These are phyloP conservation scores for Auriscalpium vulgare DNA, from an alignment of 768 basidiomycete species.

Conservation along the genomic window DNA sequence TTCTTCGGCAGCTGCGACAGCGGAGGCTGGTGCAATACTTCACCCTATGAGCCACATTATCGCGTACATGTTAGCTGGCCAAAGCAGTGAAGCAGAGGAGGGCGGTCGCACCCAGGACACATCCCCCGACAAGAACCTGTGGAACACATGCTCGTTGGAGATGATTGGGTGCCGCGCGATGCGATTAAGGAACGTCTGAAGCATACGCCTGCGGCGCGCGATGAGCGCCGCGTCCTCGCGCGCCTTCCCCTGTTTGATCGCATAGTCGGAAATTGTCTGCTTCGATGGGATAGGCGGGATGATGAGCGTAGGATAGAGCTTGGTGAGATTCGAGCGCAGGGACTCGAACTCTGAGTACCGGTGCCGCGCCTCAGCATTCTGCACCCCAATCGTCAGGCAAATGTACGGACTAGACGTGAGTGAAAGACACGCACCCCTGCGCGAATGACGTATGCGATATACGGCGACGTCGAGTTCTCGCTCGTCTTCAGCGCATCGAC, in stretches of 20 bases:
- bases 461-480: constrained; percentile 77
- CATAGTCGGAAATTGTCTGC: constrained; percentile 93
- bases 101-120: constrained; percentile 78
- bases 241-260: constrained; percentile 92
- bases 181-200: constrained; percentile 92
- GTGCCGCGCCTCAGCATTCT: constrained; percentile 80
- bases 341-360: constrained; percentile 98
- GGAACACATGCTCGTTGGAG: constrained; percentile 93
- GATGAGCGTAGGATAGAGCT: constrained; percentile 91
- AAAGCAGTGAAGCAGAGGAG: not conserved
- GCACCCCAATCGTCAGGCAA: constrained; percentile 3
- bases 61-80: too few species aligned
- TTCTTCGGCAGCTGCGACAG: constrained; percentile 91
- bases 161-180: constrained; percentile 87
- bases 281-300: constrained; percentile 98
- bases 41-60: constrained; percentile 43
- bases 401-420: not conserved
- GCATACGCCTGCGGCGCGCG: constrained; percentile 84
- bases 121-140: constrained; percentile 91
- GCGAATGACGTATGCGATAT: constrained; percentile 90
- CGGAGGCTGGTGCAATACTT: constrained; percentile 90
- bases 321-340: constrained; percentile 71
- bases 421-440: constrained; percentile 42
- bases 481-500: constrained; percentile 94
- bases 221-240: constrained; percentile 94